phyloP scores from a whole-genome alignment of 306 rosid species.

The Alnus rubra region DNA sequence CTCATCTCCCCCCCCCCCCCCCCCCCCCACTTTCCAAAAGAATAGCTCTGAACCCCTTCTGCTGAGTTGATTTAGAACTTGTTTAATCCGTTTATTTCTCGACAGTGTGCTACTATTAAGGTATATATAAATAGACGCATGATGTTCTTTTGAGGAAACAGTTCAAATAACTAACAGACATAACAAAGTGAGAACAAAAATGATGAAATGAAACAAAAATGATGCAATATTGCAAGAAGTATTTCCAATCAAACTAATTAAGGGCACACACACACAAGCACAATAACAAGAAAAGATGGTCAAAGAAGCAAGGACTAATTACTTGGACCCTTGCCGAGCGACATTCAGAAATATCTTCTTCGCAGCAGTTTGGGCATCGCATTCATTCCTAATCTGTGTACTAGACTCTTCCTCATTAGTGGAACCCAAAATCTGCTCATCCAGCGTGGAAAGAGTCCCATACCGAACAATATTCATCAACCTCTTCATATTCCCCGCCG shows the following conservation, averaged over 20 bases:
- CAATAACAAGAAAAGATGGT: background rate
- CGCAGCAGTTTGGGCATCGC: slow-evolving; percentile 79
- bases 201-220: background rate
- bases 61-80: too few relatives aligned
- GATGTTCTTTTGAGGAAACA: too few relatives aligned
- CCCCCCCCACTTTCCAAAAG: too few relatives aligned
- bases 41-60: too few relatives aligned
- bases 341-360: slow-evolving; percentile 82
- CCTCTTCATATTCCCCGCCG: slow-evolving; percentile 98
- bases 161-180: too few relatives aligned
- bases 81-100: too few relatives aligned
- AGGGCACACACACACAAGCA: too few relatives aligned
- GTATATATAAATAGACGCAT: too few relatives aligned
- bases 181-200: too few relatives aligned
- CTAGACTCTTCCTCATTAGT: slow-evolving; percentile 47
- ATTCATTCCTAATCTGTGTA: slow-evolving; percentile 65
- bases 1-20: too few relatives aligned
- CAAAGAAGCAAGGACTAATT: slow-evolving; percentile 18
- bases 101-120: too few relatives aligned
- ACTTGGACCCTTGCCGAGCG: slow-evolving; percentile 72
- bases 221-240: background rate
- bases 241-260: too few relatives aligned
- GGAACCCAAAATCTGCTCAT: slow-evolving; percentile 58
- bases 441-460: slow-evolving; percentile 68
- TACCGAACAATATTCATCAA: slow-evolving; percentile 67